Conservation (phyloP, 257 asterid species). For the Solanum virginianum region DNA sequence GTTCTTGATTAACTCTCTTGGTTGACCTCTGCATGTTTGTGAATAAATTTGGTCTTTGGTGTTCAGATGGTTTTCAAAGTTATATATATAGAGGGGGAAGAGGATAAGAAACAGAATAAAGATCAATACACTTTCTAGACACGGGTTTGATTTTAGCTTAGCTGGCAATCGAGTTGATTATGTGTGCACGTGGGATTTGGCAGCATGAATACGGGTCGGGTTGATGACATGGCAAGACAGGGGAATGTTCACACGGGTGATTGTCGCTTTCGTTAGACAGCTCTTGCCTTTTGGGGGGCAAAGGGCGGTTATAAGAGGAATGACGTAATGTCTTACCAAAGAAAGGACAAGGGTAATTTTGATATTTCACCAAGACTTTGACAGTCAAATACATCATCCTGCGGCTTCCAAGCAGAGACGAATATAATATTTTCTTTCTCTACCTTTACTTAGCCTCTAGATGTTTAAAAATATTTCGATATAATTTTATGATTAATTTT, state of each 20-base stretch:
- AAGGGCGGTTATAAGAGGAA: neutral
- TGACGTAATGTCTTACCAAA: neutral
- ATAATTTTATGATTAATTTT: no score
- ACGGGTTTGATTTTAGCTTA: neutral
- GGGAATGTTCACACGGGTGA: neutral
- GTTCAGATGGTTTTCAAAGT: neutral
- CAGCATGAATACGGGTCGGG: neutral
- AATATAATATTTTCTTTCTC: no score
- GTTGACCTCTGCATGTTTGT: constrained; percentile 40
- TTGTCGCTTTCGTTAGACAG: neutral
- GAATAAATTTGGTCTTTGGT: neutral
- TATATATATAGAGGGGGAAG: neutral
- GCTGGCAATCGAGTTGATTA: neutral
- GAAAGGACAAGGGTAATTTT: neutral
- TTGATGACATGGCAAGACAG: neutral
- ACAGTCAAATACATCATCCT: neutral
- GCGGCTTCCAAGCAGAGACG: neutral
- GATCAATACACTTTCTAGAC: neutral
- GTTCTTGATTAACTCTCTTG: constrained; percentile 22
- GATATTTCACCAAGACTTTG: neutral
- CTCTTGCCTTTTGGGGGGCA: neutral
- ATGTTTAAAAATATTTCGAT: no score
- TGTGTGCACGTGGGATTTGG: neutral
- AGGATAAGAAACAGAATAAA: neutral
- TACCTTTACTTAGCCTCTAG: fast-evolving